Conservation (phyloP, 352 stramenopile genomes). For the Phytophthora idaei region DNA sequence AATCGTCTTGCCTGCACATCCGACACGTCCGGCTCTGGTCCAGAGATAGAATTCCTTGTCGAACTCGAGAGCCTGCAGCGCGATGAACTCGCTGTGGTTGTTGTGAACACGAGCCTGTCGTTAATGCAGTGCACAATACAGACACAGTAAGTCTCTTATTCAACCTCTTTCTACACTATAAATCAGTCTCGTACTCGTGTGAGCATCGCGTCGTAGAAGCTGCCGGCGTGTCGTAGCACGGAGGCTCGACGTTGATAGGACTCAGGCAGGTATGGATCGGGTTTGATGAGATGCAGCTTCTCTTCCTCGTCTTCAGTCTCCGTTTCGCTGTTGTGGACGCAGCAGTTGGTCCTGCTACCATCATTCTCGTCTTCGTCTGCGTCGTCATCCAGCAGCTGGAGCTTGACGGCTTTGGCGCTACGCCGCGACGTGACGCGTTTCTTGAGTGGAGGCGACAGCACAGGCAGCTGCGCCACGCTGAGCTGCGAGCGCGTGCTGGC, state of each 20-base stretch:
- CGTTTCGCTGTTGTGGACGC: constrained; percentile 17
- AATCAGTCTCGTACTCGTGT: constrained; percentile 46
- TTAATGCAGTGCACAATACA: constrained; percentile 7
- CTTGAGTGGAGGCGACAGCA: constrained; percentile 58
- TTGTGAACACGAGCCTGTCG: constrained; percentile 59
- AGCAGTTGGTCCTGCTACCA: constrained; percentile 11
- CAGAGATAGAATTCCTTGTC: constrained; percentile 60
- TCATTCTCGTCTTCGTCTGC: constrained; percentile 24
- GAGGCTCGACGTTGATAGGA: constrained; percentile 44
- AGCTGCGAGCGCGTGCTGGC: constrained; percentile 41
- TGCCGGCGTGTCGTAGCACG: constrained; percentile 46
- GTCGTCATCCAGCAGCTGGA: constrained; percentile 40
- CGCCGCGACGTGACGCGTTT: constrained; percentile 50
- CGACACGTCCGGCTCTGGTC: constrained; percentile 52
- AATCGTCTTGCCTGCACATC: constrained; percentile 48
- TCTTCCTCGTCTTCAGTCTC: constrained; percentile 32
- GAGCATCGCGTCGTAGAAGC: constrained; percentile 68
- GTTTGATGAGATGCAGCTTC: constrained; percentile 43
- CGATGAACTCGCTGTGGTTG: constrained; percentile 72
- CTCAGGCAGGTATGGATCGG: constrained; percentile 57
- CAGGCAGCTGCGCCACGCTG: constrained; percentile 25
- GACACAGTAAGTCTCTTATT: constrained; percentile 12
- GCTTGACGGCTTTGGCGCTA: constrained; percentile 41
- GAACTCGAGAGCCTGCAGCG: constrained; percentile 61
- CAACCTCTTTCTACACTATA: constrained; percentile 3